These are phyloP conservation scores for Aspergillus flavus DNA, from an alignment of 2,329 filamentous ascomycete genomes.

Conservation along the genomic window DNA sequence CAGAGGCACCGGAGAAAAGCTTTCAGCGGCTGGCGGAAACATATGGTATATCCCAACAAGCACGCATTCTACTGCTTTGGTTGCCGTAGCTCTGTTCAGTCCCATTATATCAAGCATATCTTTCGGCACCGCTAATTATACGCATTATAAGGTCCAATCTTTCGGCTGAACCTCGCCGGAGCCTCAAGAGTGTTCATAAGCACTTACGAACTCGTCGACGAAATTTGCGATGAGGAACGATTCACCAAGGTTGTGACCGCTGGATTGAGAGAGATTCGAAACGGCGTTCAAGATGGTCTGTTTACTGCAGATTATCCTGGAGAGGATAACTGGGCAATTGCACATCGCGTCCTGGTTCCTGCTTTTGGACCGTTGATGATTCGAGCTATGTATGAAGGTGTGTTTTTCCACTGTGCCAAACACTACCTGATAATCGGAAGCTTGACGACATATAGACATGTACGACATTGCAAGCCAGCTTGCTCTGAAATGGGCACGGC, in stretches of 20 bases:
- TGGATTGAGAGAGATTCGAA: conserved; percentile 58
- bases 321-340: conserved; percentile 65
- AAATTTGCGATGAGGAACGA: conserved; percentile 67
- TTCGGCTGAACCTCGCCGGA: conserved; percentile 55
- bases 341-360: conserved; percentile 53
- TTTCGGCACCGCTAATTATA: neutral
- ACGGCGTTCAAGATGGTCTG: conserved; percentile 65
- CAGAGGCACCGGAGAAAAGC: conserved; percentile 58
- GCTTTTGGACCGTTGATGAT: conserved; percentile 52
- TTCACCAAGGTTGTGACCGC: conserved; percentile 62
- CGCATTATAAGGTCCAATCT: conserved; percentile 58
- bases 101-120: neutral
- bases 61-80: neutral
- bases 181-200: conserved; percentile 52
- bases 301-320: conserved; percentile 59
- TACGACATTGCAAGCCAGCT: conserved; percentile 44
- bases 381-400: conserved; percentile 46
- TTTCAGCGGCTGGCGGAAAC: conserved; percentile 62
- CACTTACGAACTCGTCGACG: conserved; percentile 60
- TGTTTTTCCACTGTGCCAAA: conserved; percentile 3
- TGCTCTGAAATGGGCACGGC: conserved; percentile 46
- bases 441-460: conserved; percentile 33
- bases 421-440: neutral
- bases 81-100: neutral
- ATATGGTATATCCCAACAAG: conserved; percentile 56